Evolutionary conservation across 2,329 filamentous ascomycete genomes (phyloP), one percentile per base, ranked within the genome.

Genomic region (Mariannaea elegans): DNA sequence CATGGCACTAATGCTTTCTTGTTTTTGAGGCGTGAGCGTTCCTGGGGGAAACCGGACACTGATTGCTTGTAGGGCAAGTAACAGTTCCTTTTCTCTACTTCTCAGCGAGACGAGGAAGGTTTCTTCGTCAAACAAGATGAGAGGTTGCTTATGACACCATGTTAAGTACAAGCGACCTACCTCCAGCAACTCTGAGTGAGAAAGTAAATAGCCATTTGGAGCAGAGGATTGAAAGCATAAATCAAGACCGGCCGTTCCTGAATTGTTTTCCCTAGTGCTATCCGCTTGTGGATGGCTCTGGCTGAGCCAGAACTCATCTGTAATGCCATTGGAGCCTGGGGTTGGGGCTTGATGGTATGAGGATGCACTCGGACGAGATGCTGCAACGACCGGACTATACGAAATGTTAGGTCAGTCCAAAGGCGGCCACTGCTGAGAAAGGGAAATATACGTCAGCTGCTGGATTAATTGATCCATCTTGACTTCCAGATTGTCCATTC

Each of bases 61-160:
- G 36, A 84, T 62, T 3, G 80, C 77, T 27, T 83, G 65, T 58
- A 74, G 50, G 0, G 74, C 65, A 13, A 77, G 70, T 0, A 76
- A 48, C 2, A 79, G 53, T 53, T 77, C 76, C 0, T 67, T 67
- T n/a, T 75, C 71, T 9, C 82, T 75, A 19, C 71, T 64, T 13
- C 71, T 63, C 7, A 83, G 65, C 34, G 72, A 78, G 6, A 69
- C 61, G 8, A 82, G 54, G 59, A 84, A 82, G 2, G 64, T 73
- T 4, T 73, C 70, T 10, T 74, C 65, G 16, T 77, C 71, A 49
- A 85, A 84, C 0, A 85, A 70, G 14, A 78, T 77, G 19, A 85
- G 71, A 6, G 82, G 81, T 49, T 85, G 82, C 21, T 77, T 80
- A 51, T 84, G 79, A 54, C 81, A 82, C 62, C 80, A 84, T 4